Conservation (phyloP, 2,329 filamentous ascomycete species). For the Zasmidium cellare region DNA sequence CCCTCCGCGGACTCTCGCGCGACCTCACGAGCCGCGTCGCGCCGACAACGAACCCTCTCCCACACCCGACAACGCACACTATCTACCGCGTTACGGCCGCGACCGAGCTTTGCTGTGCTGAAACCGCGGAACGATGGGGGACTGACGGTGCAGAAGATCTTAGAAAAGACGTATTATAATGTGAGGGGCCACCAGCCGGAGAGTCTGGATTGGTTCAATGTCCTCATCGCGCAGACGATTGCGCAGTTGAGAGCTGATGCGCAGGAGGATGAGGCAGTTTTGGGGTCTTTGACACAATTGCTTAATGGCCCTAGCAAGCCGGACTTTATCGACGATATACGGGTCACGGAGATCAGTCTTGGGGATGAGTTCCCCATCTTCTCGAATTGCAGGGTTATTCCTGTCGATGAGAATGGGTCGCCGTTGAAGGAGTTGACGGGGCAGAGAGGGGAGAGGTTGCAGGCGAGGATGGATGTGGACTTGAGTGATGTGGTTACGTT, state of each 20-base stretch:
- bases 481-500: slow-evolving; percentile 93
- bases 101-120: slow-evolving; percentile 28
- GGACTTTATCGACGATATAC: slow-evolving; percentile 90
- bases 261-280: slow-evolving; percentile 84
- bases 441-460: slow-evolving; percentile 68
- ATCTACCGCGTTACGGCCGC: slow-evolving; percentile 35
- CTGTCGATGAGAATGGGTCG: slow-evolving; percentile 75
- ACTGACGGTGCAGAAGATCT: slow-evolving; percentile 87
- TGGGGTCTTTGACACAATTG: slow-evolving; percentile 78
- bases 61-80: slow-evolving; percentile 54
- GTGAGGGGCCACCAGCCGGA: slow-evolving; percentile 94
- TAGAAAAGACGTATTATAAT: slow-evolving; percentile 97
- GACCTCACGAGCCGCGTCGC: slow-evolving; percentile 70
- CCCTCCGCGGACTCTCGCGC: slow-evolving; percentile 81
- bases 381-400: slow-evolving; percentile 95
- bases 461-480: slow-evolving; percentile 96
- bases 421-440: slow-evolving; percentile 47
- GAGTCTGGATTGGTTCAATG: slow-evolving; percentile 98
- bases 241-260: slow-evolving; percentile 93
- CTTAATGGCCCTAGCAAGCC: slow-evolving; percentile 84
- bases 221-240: slow-evolving; percentile 92
- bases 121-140: slow-evolving; percentile 32
- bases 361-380: slow-evolving; percentile 99
- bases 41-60: slow-evolving; percentile 70
- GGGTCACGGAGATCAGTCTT: slow-evolving; percentile 87